Evolutionary conservation across 75 land plant species (phyloP).

Genomic region (Gnetum montanum): DNA sequence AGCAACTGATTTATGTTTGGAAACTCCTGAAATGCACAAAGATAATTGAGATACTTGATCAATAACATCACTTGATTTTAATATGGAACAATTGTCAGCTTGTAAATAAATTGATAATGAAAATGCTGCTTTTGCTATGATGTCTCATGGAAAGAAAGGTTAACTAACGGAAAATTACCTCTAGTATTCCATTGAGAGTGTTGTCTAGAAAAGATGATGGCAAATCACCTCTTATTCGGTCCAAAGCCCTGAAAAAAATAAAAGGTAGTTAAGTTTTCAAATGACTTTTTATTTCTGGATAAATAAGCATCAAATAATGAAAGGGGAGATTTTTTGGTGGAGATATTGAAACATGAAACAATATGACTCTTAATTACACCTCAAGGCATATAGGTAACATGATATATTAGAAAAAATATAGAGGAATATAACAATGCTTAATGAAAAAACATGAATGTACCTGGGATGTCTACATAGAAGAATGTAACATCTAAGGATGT

Average conservation of each 20-base stretch:
- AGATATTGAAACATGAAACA: too few species aligned
- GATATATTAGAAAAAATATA: neutral
- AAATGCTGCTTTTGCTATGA: neutral
- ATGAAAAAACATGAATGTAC: constrained; percentile 2
- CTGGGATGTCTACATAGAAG: constrained; percentile 18
- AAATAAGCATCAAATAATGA: too few species aligned
- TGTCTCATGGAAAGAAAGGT: neutral
- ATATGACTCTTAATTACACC: too few species aligned
- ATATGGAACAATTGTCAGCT: neutral
- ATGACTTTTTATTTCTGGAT: too few species aligned
- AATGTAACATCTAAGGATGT: constrained; percentile 38
- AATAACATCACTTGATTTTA: neutral
- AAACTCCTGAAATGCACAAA: constrained; percentile 23
- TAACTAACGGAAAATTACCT: constrained; percentile 15
- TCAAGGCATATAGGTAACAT: too few species aligned
- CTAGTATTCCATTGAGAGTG: constrained; percentile 10
- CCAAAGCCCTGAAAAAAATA: constrained; percentile 14
- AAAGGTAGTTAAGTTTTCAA: neutral
- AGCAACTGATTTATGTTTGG: constrained; percentile 6
- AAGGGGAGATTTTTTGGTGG: too few species aligned
- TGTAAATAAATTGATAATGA: neutral
- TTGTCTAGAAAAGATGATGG: constrained; percentile 10
- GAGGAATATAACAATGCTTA: neutral
- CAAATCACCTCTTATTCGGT: neutral
- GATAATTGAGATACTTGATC: too few species aligned